Evolutionary conservation across 1,284 basidiomycete species (phyloP).

Genomic region (Xerocomus amazonicus): DNA sequence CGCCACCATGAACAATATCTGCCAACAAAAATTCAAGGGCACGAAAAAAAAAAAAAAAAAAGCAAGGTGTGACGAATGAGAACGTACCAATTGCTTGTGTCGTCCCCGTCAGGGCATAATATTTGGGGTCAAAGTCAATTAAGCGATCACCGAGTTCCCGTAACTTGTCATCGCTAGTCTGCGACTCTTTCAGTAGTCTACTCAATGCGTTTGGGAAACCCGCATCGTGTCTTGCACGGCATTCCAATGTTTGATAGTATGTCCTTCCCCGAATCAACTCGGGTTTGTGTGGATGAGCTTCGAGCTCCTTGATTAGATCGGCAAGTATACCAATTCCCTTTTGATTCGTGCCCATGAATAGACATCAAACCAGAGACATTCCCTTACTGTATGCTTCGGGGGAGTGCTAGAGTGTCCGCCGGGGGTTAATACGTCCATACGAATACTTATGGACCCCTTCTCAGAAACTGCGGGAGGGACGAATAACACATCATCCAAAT

Average conservation of each 20-base stretch:
- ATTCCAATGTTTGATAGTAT: slow-evolving; percentile 26
- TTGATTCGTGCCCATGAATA: neutral
- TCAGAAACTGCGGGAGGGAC: slow-evolving; percentile 56
- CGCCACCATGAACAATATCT: slow-evolving; percentile 44
- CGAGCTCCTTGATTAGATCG: slow-evolving; percentile 47
- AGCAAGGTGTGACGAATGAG: neutral
- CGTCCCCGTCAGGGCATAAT: slow-evolving; percentile 35
- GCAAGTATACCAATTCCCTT: slow-evolving; percentile 58
- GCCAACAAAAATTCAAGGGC: slow-evolving; percentile 1
- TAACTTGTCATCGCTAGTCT: slow-evolving; percentile 27
- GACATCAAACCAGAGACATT: neutral
- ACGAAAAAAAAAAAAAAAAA: neutral
- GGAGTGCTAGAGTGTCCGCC: slow-evolving; percentile 70
- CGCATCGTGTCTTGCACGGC: slow-evolving; percentile 23
- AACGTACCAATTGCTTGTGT: slow-evolving; percentile 47
- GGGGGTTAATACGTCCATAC: slow-evolving; percentile 49
- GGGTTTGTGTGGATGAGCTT: slow-evolving; percentile 43
- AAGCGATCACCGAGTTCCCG: slow-evolving; percentile 32
- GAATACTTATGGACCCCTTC: slow-evolving; percentile 62
- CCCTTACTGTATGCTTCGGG: slow-evolving; percentile 49
- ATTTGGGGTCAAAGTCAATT: slow-evolving; percentile 26
- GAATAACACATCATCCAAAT: slow-evolving; percentile 39
- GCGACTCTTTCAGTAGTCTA: slow-evolving; percentile 27
- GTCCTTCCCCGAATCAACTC: slow-evolving; percentile 33
- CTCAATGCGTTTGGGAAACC: slow-evolving; percentile 30